phyloP scores from a whole-genome alignment of 2,329 filamentous ascomycete genomes.

The Arthroderma uncinatum region DNA sequence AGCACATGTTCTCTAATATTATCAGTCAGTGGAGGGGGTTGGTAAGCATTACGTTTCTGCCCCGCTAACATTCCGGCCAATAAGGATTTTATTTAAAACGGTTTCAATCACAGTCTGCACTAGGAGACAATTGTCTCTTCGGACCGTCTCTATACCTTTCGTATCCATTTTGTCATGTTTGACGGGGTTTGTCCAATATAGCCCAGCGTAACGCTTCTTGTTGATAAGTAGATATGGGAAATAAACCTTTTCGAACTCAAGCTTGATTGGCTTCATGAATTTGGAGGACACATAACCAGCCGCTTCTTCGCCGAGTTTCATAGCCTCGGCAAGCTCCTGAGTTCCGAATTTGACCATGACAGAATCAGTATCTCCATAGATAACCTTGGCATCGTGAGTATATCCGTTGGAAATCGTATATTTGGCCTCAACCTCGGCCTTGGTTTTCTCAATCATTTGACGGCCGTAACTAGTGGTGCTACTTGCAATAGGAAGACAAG shows the following conservation, averaged over 20 bases:
- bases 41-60: conserved; percentile 69
- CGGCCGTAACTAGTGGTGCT: conserved; percentile 95
- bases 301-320: conserved; percentile 92
- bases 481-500: conserved; percentile 88
- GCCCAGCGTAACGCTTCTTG: conserved; percentile 97
- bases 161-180: conserved; percentile 99
- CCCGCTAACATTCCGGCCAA: conserved; percentile 78
- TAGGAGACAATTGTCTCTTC: conserved; percentile 87
- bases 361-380: conserved; percentile 97
- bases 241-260: conserved; percentile 99
- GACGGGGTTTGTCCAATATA: conserved; percentile 89
- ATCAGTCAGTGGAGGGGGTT: not conserved
- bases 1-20: conserved; percentile 22
- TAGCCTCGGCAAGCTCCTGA: conserved; percentile 71
- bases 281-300: conserved; percentile 79
- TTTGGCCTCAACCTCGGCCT: conserved; percentile 79
- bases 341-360: conserved; percentile 99
- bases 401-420: conserved; percentile 95
- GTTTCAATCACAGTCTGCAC: conserved; percentile 98
- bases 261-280: conserved; percentile 93
- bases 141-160: conserved; percentile 96
- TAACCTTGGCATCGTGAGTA: conserved; percentile 85
- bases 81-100: conserved; percentile 86
- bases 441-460: conserved; percentile 98
- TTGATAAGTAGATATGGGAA: conserved; percentile 97